phyloP scores from a whole-genome alignment of 345 rosid species.

The Acer saccharum region DNA sequence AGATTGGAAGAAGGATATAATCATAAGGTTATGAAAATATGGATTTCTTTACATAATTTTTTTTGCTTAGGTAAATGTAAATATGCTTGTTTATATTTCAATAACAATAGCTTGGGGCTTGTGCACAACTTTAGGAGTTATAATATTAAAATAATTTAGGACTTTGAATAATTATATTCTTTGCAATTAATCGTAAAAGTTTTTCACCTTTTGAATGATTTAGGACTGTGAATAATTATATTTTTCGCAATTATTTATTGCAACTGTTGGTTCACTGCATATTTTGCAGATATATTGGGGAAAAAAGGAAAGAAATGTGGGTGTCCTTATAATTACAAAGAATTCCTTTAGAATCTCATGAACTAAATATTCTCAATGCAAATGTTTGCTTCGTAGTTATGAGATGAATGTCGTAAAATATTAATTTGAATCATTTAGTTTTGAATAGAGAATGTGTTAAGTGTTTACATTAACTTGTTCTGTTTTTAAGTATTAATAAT shows the following conservation, averaged over 20 bases:
- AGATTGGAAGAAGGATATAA: neutral
- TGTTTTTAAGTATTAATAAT: neutral
- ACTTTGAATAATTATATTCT: constrained; percentile 4
- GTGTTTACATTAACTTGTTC: neutral
- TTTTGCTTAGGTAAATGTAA: neutral
- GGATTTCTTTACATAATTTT: neutral
- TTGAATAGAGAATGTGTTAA: neutral
- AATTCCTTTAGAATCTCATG: constrained; percentile 3
- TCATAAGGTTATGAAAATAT: neutral
- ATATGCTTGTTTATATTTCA: neutral
- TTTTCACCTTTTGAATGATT: neutral
- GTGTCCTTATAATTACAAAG: neutral
- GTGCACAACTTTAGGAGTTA: constrained; percentile 1
- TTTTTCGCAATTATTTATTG: neutral
- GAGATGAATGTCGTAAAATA: neutral
- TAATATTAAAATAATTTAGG: neutral
- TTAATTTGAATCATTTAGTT: neutral
- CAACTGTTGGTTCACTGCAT: neutral
- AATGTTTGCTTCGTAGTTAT: neutral
- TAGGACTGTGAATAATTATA: constrained; percentile 4
- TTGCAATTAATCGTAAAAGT: neutral
- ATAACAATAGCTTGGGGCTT: neutral
- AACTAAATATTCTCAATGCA: neutral
- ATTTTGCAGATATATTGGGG: neutral
- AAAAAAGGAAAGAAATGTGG: neutral